Evolutionary conservation across 352 stramenopile species (phyloP), one percentile per base, ranked within the genome.

Genomic region (Phytophthora gonapodyides): DNA sequence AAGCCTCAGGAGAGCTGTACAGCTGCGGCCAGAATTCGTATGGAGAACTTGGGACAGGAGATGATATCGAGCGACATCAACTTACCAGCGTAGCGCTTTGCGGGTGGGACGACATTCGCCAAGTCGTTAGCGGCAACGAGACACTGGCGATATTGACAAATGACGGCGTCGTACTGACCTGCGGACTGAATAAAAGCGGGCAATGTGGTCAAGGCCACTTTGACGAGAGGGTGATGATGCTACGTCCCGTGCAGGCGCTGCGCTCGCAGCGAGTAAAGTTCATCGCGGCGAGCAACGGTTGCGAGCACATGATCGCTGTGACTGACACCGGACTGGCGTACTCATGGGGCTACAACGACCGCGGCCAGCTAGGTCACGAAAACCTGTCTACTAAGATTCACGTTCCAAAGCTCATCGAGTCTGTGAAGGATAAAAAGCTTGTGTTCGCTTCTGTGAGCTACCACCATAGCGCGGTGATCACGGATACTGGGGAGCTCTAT

Each of bases 21-120:
- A 89, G 80, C 45, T 96, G 86, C 36, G 88, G 88, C 3, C 88
- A 96, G 40, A 96, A 96, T 50, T 94, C 85, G 24, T 96, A 96
- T 54, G 88, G 88, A 43, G 88, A 96, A 64, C 69, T 96, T 13
- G 86, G 86, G 6, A 87, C 88, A 44, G 88, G 88, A 16, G 88
- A 96, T 42, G 87, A 94, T 51, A 85, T 94, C 24, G 85, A 94
- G 55, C 68, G 88, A 0, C 84, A 95, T 55, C 76, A 87, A 38
- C 73, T 95, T 12, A 92, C 82, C 2, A 91, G 80, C 43, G 76
- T 96, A 1, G 71, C 83, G 8, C 75, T 94, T 45, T 89, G 81
- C 56, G 85, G 84, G 1, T 94, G 85, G 86, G 80, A 94, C 16
- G 80, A 96, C 47, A 90, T 94, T 58, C 76, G 80, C 6, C 82